A percentile compares a stretch with the other conserved stretches of the same genome.
Evolutionary conservation across 805 yeast species (phyloP).

Genomic region (Torulaspora maleeae): DNA sequence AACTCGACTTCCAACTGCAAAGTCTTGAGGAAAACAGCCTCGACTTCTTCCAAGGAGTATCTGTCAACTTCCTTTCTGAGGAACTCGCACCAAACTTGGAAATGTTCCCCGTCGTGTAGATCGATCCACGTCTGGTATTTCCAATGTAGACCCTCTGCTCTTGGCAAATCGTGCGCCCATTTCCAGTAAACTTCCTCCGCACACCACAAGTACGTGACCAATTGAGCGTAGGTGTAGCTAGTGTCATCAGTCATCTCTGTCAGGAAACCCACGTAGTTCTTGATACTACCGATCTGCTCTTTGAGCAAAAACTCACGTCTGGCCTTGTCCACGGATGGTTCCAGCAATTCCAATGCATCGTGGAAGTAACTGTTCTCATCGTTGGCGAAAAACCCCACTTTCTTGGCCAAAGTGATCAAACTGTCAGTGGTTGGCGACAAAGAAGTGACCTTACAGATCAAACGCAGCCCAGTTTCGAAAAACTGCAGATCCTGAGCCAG

Average conservation of each 20-base stretch:
- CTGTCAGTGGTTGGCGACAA: conserved; percentile 40
- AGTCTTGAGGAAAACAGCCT: conserved; percentile 35
- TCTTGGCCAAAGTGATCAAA: conserved; percentile 43
- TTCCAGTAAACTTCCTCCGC: conserved; percentile 50
- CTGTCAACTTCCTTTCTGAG: conserved; percentile 42
- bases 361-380: conserved; percentile 48
- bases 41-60: conserved; percentile 31
- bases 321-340: conserved; percentile 10
- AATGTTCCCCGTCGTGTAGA: conserved; percentile 47
- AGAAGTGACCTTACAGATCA: conserved; percentile 44
- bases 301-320: conserved; percentile 18
- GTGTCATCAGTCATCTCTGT: conserved; percentile 29
- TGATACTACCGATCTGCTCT: conserved; percentile 33
- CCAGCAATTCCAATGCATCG: conserved; percentile 32
- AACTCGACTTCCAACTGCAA: conserved; percentile 42
- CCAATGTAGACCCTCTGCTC: conserved; percentile 37
- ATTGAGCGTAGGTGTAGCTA: conserved; percentile 37
- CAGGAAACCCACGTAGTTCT: conserved; percentile 38
- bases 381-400: conserved; percentile 47
- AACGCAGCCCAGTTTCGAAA: conserved; percentile 41
- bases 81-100: conserved; percentile 46
- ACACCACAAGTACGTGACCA: conserved; percentile 42
- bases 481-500: conserved; percentile 47
- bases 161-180: conserved; percentile 45
- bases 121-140: conserved; percentile 50